Base-by-base conservation (phyloP, 306 rosid genomes). In the Castanea crenata region DNA sequence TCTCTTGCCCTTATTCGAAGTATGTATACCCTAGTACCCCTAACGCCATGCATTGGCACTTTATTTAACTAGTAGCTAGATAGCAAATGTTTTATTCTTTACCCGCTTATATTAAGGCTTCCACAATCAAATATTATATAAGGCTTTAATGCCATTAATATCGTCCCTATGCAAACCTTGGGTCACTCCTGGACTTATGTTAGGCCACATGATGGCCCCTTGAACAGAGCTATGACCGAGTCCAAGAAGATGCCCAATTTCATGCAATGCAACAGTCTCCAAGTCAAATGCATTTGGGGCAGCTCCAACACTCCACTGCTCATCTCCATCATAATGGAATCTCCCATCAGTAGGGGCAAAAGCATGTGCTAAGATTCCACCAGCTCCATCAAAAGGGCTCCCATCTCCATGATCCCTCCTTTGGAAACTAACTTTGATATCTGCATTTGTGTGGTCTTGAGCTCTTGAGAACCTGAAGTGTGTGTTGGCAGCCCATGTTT, bases 211-310 rank as follows among this genome's bases (percentile, higher is more conserved):
- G 38, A 62, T 27, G 2, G 68, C 68, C 15, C n/a, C 68, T 25
- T 62, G 9, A 62, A 62, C 38, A 2, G 5, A 15, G n/a, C 38
- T 62, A 13, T 27, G n/a, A 0, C 3, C 38, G 1, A 65, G 49
- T 32, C 71, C 49, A 18, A 65, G 71, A 31, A 65, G 71, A 13
- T 65, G 71, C 21, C 71, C 71, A 18, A 65, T 65, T 32, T 65
- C 49, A 32, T 65, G 71, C 49, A 65, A 65, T 0, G 71, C 71
- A 65, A 65, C 1, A 6, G 49, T 65, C 71, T 65, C 23, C 49
- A 31, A 65, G 71, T 65, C 71, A 7, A 65, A 65, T 3, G 71
- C 71, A 65, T 1, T 6, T 27, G 7, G 8, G 0, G 0, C 0
- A 4, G 34, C 35, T 23, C 38, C 68, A 3, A 62, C 69, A 27